Evolutionary conservation across 2,329 filamentous ascomycete species (phyloP).

Genomic region (Ceratocystis ficicola): DNA sequence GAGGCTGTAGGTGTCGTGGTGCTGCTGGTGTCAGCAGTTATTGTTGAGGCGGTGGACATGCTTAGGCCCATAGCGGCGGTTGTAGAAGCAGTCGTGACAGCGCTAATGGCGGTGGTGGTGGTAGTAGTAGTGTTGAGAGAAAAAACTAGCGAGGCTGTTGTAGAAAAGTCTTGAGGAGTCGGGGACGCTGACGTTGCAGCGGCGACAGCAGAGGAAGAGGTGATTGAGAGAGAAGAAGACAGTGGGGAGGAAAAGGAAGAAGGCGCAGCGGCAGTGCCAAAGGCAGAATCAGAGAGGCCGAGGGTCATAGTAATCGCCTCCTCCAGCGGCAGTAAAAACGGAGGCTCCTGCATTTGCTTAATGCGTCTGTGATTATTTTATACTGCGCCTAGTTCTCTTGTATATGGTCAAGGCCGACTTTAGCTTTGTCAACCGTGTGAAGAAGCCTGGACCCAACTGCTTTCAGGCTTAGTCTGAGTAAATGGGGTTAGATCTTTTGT

Average conservation of each 20-base stretch:
- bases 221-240: neutral
- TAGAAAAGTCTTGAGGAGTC: neutral
- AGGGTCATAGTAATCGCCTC: slow-evolving; percentile 11
- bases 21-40: slow-evolving; percentile 25
- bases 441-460: slow-evolving; percentile 5
- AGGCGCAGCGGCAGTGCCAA: slow-evolving; percentile 1
- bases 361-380: neutral
- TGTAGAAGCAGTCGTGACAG: slow-evolving; percentile 3
- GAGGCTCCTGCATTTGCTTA: slow-evolving; percentile 15
- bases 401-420: too few species aligned
- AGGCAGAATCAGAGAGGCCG: slow-evolving; percentile 15
- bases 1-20: slow-evolving; percentile 23
- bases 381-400: neutral
- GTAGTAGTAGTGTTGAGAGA: slow-evolving; percentile 19
- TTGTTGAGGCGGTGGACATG: slow-evolving; percentile 27
- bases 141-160: neutral
- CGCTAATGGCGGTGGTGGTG: too few species aligned
- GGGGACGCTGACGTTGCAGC: neutral
- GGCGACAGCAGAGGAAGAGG: neutral
- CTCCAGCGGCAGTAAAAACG: slow-evolving; percentile 6
- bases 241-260: slow-evolving; percentile 15
- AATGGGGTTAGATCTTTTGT: neutral
- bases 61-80: slow-evolving; percentile 26
- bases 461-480: slow-evolving; percentile 7
- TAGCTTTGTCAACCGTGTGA: neutral